A percentile compares a stretch with the other conserved stretches of the same genome.
These are phyloP conservation scores for Fonsecaea monophora DNA, from an alignment of 2,329 filamentous ascomycete genomes.

Conservation along the genomic window DNA sequence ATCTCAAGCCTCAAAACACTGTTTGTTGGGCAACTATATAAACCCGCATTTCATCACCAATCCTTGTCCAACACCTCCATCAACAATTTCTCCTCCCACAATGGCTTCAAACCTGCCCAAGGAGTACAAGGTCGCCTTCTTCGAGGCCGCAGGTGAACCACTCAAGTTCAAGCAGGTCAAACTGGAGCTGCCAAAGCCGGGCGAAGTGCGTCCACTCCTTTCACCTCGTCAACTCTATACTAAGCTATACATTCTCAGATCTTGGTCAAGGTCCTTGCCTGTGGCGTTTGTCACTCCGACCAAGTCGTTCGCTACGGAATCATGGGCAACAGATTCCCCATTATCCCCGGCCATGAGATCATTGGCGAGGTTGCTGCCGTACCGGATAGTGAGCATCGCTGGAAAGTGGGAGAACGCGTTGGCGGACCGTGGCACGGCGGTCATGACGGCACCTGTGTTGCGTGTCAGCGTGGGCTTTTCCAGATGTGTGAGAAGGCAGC, in stretches of 20 bases:
- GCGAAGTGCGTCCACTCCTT: conserved; percentile 56
- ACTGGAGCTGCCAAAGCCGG: conserved; percentile 62
- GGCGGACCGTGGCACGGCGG: conserved; percentile 74
- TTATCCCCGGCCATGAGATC: conserved; percentile 73
- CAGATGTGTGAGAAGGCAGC: conserved; percentile 70
- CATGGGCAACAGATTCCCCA: conserved; percentile 65
- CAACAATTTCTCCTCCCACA: not conserved
- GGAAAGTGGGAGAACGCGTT: conserved; percentile 69
- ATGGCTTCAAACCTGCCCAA: conserved; percentile 58
- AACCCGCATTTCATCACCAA: not conserved
- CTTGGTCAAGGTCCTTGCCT: conserved; percentile 74
- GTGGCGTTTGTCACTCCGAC: conserved; percentile 75
- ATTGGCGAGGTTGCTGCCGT: conserved; percentile 71
- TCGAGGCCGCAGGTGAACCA: conserved; percentile 60
- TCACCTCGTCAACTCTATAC: not conserved
- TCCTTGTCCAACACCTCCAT: not conserved
- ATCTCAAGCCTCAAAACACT: not conserved
- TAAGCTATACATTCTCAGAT: conserved; percentile 23
- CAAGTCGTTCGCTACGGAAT: conserved; percentile 54
- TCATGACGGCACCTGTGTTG: conserved; percentile 61
- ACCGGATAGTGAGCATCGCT: conserved; percentile 62
- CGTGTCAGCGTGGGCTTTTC: conserved; percentile 68
- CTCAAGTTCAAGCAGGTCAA: conserved; percentile 66
- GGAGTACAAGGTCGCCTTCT: conserved; percentile 70
- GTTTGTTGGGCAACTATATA: not conserved